phyloP scores from a whole-genome alignment of 768 basidiomycete genomes.

The Naganishia vishniacii region DNA sequence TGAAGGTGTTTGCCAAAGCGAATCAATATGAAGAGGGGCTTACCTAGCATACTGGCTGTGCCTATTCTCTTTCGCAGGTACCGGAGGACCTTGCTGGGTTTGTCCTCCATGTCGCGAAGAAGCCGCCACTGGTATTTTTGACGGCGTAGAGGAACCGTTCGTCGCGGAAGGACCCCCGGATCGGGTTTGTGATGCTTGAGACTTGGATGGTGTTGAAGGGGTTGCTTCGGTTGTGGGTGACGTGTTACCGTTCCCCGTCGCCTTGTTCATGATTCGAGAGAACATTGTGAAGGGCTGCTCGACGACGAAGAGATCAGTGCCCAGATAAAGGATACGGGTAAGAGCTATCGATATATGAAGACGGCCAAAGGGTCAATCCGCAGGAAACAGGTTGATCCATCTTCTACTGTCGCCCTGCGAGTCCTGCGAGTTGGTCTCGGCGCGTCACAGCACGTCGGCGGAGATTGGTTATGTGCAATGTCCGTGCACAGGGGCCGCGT shows the following conservation, averaged over 20 bases:
- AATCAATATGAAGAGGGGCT: neutral
- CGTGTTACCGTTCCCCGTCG: conserved; percentile 30
- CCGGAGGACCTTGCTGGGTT: neutral
- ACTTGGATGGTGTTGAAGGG: conserved; percentile 35
- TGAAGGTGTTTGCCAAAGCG: no score
- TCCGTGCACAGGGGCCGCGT: neutral
- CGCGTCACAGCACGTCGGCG: neutral
- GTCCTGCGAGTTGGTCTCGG: neutral
- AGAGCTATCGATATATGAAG: neutral
- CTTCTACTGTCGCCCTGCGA: neutral
- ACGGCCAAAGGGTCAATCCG: no score
- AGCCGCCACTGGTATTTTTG: conserved; percentile 44
- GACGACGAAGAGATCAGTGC: neutral
- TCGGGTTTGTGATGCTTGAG: conserved; percentile 31
- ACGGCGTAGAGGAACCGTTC: conserved; percentile 31
- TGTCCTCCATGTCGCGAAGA: conserved; percentile 26
- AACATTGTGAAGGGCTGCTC: conserved; percentile 35
- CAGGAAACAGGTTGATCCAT: neutral
- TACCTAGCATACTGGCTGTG: conserved; percentile 12
- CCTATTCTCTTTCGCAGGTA: conserved; percentile 18
- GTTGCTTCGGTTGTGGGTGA: conserved; percentile 24
- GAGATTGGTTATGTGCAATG: neutral
- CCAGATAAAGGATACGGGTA: neutral
- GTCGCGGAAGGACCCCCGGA: conserved; percentile 24
- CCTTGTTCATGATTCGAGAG: conserved; percentile 42